These are phyloP conservation scores for Trichosporon asahii DNA, from an alignment of 1,284 basidiomycete species.

Conservation along the genomic window DNA sequence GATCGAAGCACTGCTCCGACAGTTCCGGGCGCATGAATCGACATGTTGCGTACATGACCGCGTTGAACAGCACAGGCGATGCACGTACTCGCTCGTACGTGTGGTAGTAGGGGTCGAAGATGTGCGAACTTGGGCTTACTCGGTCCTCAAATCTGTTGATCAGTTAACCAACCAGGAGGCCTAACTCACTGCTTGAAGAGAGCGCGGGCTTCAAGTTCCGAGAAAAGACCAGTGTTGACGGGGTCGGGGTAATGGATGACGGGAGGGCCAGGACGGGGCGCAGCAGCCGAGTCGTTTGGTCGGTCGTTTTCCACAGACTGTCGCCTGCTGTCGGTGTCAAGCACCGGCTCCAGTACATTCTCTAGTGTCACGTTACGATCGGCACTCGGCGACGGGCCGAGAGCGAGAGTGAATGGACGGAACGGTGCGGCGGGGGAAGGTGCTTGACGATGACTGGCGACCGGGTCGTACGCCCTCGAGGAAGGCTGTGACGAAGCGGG, in stretches of 20 bases:
- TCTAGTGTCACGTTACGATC: conserved; percentile 5
- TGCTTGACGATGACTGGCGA: not conserved
- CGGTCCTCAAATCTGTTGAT: not conserved
- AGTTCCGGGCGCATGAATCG: conserved; percentile 26
- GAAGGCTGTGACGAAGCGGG: not conserved
- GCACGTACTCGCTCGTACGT: conserved; percentile 17
- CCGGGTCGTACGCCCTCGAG: conserved; percentile 4
- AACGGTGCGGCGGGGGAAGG: conserved; percentile 1
- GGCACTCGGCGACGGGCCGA: not conserved
- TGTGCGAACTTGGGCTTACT: conserved; percentile 6
- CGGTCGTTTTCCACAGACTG: not conserved
- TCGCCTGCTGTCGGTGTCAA: not conserved
- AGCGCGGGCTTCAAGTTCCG: conserved; percentile 1
- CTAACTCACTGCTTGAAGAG: conserved; percentile 7
- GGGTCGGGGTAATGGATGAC: conserved; percentile 1
- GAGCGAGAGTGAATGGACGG: conserved; percentile 4
- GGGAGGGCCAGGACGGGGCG: not conserved
- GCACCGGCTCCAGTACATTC: not conserved
- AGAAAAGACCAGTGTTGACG: not conserved
- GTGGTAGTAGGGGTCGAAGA: conserved; percentile 17
- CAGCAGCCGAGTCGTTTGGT: not conserved
- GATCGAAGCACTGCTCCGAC: conserved; percentile 15
- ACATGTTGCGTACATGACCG: conserved; percentile 27
- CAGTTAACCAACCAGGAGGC: not conserved
- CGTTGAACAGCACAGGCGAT: conserved; percentile 24